phyloP scores from a whole-genome alignment of 2,329 filamentous ascomycete species.

The Phaeosphaeria sp. region DNA sequence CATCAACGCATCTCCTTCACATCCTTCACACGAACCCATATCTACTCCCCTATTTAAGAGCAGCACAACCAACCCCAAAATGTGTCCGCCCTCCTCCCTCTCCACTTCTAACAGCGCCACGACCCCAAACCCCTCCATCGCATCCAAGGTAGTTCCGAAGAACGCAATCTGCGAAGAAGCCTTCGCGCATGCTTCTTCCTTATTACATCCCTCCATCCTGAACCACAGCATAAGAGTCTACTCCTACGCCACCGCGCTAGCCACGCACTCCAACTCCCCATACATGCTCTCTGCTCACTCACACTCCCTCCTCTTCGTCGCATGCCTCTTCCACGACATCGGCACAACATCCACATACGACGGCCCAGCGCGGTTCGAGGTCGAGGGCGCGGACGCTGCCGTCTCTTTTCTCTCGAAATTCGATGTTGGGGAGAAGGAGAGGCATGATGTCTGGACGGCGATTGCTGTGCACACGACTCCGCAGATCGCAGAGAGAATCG shows the following conservation, averaged over 20 bases:
- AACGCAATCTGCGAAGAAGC: conserved; percentile 45
- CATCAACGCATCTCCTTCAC: background rate
- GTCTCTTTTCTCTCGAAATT: conserved; percentile 37
- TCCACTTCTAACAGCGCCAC: background rate
- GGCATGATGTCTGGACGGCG: conserved; percentile 53
- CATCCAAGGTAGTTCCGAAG: background rate
- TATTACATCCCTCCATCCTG: conserved; percentile 64
- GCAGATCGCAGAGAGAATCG: conserved; percentile 54
- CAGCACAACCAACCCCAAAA: too few relatives aligned
- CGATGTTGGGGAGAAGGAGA: conserved; percentile 30
- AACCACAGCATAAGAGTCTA: conserved; percentile 76
- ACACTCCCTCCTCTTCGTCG: conserved; percentile 55
- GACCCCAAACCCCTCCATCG: background rate
- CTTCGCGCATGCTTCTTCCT: conserved; percentile 57
- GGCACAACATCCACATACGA: conserved; percentile 63
- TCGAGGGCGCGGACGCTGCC: conserved; percentile 55
- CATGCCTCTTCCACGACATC: conserved; percentile 76
- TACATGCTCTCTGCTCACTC: conserved; percentile 48
- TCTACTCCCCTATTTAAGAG: too few relatives aligned
- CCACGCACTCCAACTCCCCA: conserved; percentile 34
- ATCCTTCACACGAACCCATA: background rate
- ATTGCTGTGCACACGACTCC: conserved; percentile 56
- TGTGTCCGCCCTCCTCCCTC: background rate
- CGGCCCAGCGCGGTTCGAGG: conserved; percentile 52
- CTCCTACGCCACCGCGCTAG: conserved; percentile 60